These are phyloP conservation scores for Diaporthe capsici DNA, from an alignment of 2,329 filamentous ascomycete species.

Conservation along the genomic window DNA sequence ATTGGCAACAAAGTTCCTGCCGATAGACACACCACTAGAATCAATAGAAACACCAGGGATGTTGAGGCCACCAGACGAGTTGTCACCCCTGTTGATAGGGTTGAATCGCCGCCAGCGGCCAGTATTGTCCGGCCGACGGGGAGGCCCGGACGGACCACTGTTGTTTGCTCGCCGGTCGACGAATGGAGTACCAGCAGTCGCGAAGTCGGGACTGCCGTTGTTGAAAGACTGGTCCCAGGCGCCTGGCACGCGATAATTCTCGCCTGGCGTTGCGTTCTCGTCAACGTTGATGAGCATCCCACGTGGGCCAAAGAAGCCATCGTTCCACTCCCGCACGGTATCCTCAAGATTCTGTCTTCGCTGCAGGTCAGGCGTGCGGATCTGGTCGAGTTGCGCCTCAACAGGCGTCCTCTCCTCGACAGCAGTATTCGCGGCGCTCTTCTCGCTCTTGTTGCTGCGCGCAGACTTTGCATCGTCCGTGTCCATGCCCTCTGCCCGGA, in stretches of 20 bases:
- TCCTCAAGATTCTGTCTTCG: slow-evolving; percentile 53
- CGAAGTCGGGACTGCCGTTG: slow-evolving; percentile 32
- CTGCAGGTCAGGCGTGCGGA: slow-evolving; percentile 49
- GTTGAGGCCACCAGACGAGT: slow-evolving; percentile 47
- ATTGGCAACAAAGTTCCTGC: slow-evolving; percentile 60
- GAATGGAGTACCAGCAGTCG: neutral
- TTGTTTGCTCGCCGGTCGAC: slow-evolving; percentile 34
- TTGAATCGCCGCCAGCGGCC: slow-evolving; percentile 42
- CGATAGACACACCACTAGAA: slow-evolving; percentile 59
- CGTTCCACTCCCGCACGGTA: slow-evolving; percentile 69
- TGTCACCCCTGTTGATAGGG: slow-evolving; percentile 38
- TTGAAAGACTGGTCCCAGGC: slow-evolving; percentile 52
- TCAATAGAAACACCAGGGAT: slow-evolving; percentile 59
- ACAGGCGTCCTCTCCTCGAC: slow-evolving; percentile 50
- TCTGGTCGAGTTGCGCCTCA: slow-evolving; percentile 58
- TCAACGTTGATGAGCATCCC: slow-evolving; percentile 59
- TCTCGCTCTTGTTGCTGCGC: slow-evolving; percentile 25
- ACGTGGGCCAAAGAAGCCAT: slow-evolving; percentile 67
- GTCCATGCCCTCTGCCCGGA: slow-evolving; percentile 56
- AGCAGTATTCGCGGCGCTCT: slow-evolving; percentile 34
- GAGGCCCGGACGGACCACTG: slow-evolving; percentile 21
- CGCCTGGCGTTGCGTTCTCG: slow-evolving; percentile 39
- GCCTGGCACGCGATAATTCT: slow-evolving; percentile 49
- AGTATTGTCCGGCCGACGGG: slow-evolving; percentile 36
- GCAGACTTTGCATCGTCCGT: slow-evolving; percentile 46